These are phyloP conservation scores for Irpex sp. DNA, from an alignment of 1,284 basidiomycete species.

Conservation along the genomic window DNA sequence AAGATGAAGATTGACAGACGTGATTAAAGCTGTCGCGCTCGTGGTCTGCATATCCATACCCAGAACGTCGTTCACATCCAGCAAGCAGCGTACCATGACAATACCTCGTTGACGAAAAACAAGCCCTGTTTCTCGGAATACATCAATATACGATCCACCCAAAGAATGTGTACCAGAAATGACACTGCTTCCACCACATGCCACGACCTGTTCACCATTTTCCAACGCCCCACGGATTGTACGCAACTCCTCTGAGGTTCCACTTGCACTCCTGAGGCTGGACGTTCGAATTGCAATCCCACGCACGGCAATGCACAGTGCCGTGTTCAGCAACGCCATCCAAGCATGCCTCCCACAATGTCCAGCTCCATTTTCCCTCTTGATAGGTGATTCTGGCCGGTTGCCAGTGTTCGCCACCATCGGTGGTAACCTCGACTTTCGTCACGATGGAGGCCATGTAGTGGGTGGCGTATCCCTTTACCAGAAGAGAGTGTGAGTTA, in stretches of 20 bases:
- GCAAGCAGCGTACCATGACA: too few relatives aligned
- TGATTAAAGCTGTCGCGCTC: neutral
- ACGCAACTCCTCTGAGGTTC: slow-evolving; percentile 61
- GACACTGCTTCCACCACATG: neutral
- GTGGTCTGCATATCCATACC: neutral
- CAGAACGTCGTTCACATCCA: too few relatives aligned
- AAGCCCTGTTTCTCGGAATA: neutral
- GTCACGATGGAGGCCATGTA: slow-evolving; percentile 42
- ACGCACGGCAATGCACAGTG: slow-evolving; percentile 37
- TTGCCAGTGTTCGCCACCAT: slow-evolving; percentile 51
- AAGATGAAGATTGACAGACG: too few relatives aligned
- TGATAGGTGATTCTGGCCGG: slow-evolving; percentile 54
- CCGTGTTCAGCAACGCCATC: slow-evolving; percentile 23
- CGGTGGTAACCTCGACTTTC: slow-evolving; percentile 47
- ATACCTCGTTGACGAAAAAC: neutral
- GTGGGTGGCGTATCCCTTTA: slow-evolving; percentile 59
- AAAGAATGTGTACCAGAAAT: neutral
- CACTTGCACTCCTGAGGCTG: slow-evolving; percentile 47
- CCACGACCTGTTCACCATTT: slow-evolving; percentile 13
- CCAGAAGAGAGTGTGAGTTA: slow-evolving; percentile 30
- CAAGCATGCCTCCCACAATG: slow-evolving; percentile 54
- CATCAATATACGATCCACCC: neutral
- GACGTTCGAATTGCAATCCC: slow-evolving; percentile 37
- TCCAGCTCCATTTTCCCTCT: slow-evolving; percentile 67
- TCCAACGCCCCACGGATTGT: slow-evolving; percentile 26